phyloP scores from a whole-genome alignment of 805 yeast species.

The Kluyveromyces wickerhamii region DNA sequence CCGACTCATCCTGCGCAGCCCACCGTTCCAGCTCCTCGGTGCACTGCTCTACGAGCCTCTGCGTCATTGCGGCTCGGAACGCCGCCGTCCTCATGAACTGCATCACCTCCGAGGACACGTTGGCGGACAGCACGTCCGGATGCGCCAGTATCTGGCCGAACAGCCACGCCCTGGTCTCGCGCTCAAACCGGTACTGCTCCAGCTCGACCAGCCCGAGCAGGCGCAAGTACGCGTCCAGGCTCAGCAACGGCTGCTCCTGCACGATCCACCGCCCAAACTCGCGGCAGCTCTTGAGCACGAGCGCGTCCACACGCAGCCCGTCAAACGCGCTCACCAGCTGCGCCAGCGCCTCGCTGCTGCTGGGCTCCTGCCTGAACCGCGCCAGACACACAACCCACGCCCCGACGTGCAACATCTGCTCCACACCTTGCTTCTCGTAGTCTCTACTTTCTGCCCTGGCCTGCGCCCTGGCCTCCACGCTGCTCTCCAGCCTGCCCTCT shows the following conservation, averaged over 20 bases:
- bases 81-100: background rate
- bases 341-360: background rate
- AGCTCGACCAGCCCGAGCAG: background rate
- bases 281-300: background rate
- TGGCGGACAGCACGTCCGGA: background rate
- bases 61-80: slow-evolving; percentile 3
- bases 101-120: background rate
- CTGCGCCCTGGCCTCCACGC: background rate
- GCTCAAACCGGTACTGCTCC: background rate
- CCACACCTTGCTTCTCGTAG: background rate
- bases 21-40: background rate
- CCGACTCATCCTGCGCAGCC: background rate
- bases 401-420: background rate
- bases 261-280: slow-evolving; percentile 1
- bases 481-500: background rate
- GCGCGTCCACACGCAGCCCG: background rate
- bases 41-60: background rate
- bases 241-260: background rate
- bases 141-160: slow-evolving; percentile 1
- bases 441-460: background rate
- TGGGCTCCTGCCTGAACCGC: background rate
- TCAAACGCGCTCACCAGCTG: slow-evolving; percentile 4
- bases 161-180: background rate
- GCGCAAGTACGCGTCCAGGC: background rate
- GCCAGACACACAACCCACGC: slow-evolving; percentile 1